A percentile compares a stretch with the other conserved stretches of the same genome.
Evolutionary conservation across 106 monocot species (phyloP).

Genomic region (Phalaenopsis equestris): DNA sequence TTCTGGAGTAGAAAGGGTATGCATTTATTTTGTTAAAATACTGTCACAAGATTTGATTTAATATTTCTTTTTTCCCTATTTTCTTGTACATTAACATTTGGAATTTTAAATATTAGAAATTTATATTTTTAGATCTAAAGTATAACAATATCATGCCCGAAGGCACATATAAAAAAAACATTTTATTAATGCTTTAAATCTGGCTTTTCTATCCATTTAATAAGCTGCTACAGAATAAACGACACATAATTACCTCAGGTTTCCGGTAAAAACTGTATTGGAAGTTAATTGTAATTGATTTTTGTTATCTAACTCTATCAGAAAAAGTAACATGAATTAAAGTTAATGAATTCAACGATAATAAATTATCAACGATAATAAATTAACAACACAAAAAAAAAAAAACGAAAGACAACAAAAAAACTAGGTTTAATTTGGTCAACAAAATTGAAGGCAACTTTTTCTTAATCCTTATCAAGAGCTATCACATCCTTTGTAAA

Average conservation of each 20-base stretch:
- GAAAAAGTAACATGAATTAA: background rate
- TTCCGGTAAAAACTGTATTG: background rate
- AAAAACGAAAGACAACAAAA: too few relatives aligned
- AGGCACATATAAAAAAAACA: background rate
- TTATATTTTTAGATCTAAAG: background rate
- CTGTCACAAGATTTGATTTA: background rate
- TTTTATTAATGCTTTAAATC: background rate
- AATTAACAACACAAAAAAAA: background rate
- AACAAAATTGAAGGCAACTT: too few relatives aligned
- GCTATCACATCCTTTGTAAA: too few relatives aligned
- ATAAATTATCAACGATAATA: background rate
- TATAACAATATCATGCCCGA: background rate
- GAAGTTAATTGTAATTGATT: background rate
- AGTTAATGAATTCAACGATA: background rate
- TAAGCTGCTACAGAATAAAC: background rate
- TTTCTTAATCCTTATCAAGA: background rate
- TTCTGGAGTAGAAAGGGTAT: conserved; percentile 79
- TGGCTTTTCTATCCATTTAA: background rate
- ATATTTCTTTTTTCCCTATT: background rate
- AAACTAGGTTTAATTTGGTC: background rate
- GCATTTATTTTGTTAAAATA: background rate
- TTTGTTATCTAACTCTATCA: background rate
- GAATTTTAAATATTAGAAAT: background rate
- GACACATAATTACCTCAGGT: background rate
- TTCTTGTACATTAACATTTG: background rate